Conservation (phyloP, 257 asterid species). For the Echium plantagineum region DNA sequence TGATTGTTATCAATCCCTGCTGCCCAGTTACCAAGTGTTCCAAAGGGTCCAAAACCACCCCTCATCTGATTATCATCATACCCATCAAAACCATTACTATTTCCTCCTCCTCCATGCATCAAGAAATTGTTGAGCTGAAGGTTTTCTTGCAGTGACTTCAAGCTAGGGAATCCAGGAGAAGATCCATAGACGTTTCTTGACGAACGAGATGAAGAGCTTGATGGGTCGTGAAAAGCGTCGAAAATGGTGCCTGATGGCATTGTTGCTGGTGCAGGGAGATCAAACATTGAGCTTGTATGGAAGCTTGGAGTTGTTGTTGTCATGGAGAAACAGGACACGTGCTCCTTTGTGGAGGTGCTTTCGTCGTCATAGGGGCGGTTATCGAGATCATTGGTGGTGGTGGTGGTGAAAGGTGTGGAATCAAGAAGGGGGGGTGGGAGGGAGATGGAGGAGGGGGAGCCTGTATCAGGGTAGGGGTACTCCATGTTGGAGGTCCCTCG, state of each 20-base stretch:
- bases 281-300: slow-evolving; percentile 33
- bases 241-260: slow-evolving; percentile 9
- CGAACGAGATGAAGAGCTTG: slow-evolving; percentile 23
- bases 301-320: slow-evolving; percentile 22
- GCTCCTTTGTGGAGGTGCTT: slow-evolving; percentile 39
- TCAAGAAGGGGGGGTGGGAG: slow-evolving; percentile 66
- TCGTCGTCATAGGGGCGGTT: slow-evolving; percentile 39
- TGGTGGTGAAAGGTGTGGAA: slow-evolving; percentile 15
- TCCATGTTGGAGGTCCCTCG: slow-evolving; percentile 13
- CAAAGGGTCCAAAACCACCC: slow-evolving; percentile 14
- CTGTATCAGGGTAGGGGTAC: slow-evolving; percentile 29
- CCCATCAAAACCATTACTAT: no score
- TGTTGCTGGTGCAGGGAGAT: slow-evolving; percentile 13
- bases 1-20: no score
- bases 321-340: slow-evolving; percentile 99
- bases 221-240: slow-evolving; percentile 12
- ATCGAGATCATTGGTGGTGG: slow-evolving; percentile 28
- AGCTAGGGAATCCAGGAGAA: slow-evolving; percentile 37
- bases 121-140: slow-evolving; percentile 45
- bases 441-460: slow-evolving; percentile 69
- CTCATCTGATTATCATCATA: slow-evolving; percentile 2
- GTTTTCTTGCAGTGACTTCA: slow-evolving; percentile 59
- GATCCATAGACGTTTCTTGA: slow-evolving; percentile 21
- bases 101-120: slow-evolving; percentile 21
- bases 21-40: slow-evolving; percentile 11